Base-by-base conservation (phyloP, 2,329 filamentous ascomycete species). In the Pezicula radicicola region DNA sequence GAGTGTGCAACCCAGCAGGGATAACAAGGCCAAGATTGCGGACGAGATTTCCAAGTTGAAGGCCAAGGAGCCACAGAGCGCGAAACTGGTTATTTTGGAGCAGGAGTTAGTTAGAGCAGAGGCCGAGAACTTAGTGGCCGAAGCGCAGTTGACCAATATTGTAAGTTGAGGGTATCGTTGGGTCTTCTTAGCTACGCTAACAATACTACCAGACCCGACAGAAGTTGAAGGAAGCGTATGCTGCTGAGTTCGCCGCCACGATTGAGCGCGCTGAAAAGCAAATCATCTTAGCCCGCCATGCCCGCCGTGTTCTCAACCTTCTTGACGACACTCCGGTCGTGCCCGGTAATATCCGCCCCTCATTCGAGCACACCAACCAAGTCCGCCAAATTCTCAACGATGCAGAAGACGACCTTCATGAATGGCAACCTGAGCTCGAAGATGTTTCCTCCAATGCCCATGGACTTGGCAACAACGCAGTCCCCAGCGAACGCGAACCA, bases 181-280 rank as follows among this genome's bases (percentile, higher is more conserved):
- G 28, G 10, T 10, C 10, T 25, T 2, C 18, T 15, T 37, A 13
- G n/a, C 30, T 47, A 21, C 9, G 19, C 48, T 58, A 19, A 61
- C 25, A 21, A 4, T 9, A 46, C 8, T 2, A 25, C 37, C 56
- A 94, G 89, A 97, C 94, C 35, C 89, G 94, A 52, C 89, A 94
- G 72, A 97, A 97, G 74, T 80, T 99, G 73, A 97, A 96, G 74
- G 90, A 97, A 72, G 90, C 94, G 21, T 97, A 93, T 67, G 89
- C 92, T 60, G 72, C 89, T 54, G 91, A 97, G 68, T 89, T 96
- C 58, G 83, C 88, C 15, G 91, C 92, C 53, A 89, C 91, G 18
- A 96, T 99, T 62, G 94, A 99, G 76, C 88, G 93, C 30, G 91
- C 91, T 21, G 94, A 97, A 76, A 97, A 97, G 75, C 94, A 99